Conservation (phyloP, 176 grass and related monocot genomes). For the Elymus sibiricus region DNA sequence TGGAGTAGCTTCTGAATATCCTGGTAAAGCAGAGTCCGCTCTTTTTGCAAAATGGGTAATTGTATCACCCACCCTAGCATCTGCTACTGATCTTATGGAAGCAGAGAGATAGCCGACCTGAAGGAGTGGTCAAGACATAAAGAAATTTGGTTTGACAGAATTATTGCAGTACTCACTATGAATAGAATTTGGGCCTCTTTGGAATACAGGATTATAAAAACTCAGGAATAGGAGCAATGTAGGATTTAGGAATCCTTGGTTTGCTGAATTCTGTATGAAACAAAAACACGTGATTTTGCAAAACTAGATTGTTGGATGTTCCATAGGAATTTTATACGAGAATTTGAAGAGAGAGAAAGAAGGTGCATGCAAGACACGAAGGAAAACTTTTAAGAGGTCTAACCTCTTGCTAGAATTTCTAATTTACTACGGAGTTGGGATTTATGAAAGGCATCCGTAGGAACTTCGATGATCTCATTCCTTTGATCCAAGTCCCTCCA, state of each 20-base stretch:
- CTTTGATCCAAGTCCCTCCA: background rate
- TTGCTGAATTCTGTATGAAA: background rate
- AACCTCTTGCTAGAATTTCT: background rate
- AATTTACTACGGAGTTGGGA: background rate
- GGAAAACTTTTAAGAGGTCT: background rate
- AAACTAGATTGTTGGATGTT: background rate
- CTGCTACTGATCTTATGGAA: slow-evolving; percentile 93
- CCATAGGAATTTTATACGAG: background rate
- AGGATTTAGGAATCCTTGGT: background rate
- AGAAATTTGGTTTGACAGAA: slow-evolving; percentile 12
- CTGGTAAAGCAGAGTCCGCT: slow-evolving; percentile 69
- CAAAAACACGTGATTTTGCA: background rate
- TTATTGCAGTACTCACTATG: background rate
- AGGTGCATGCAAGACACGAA: background rate
- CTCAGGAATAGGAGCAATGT: background rate
- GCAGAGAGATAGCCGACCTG: slow-evolving; percentile 98
- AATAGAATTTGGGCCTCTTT: background rate
- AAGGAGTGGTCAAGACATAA: slow-evolving; percentile 14
- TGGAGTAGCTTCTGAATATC: slow-evolving; percentile 89
- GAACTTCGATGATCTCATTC: slow-evolving; percentile 3
- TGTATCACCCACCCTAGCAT: slow-evolving; percentile 95
- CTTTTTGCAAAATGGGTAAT: slow-evolving; percentile 75
- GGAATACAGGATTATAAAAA: background rate
- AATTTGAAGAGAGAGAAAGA: slow-evolving; percentile 2
- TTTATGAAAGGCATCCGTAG: background rate